Base-by-base conservation (phyloP, 805 yeast species). In the Candida xyloterini region DNA sequence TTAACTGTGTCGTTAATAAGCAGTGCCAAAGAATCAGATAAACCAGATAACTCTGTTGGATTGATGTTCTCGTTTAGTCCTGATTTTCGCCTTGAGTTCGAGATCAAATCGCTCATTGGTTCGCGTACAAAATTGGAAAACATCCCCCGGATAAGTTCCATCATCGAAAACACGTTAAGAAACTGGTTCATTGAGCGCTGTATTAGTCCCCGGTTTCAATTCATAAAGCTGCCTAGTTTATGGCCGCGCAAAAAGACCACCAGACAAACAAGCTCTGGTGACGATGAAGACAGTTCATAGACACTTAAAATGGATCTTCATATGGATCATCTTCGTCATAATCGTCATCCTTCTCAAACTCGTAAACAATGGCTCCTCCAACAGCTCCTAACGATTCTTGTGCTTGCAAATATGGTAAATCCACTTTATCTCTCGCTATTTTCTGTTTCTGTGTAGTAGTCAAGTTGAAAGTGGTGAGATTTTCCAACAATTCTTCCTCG, bases 261-360 rank as follows among this genome's bases (percentile, higher is more conserved):
- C 1, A 68, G 80, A 50, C 72, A 73, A 24, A 27, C 49, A 1
- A 34, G 26, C 14, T 30, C 40, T 0, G 33, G 22, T 15, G 47
- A 34, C n/a, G 55, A 47, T 5, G 56, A 52, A n/a, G 52, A 50
- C 4, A 34, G 27, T 15, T 8, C 33, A 29, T 29, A 38, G 35
- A 40, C n/a, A 26, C 61, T 18, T 62, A 89, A 56, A 88, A 89
- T 5, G 98, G 98, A 57, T 91, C 98, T 59, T 91, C 99, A 56
- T 81, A 91, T 0, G 98, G 97, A 62, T 91, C 99, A 53, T 93
- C 98, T 60, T 91, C 99, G 56, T 91, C 99, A 57, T 90, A 91
- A 61, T 91, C 99, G 59, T 91, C 99, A 60, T 91, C 98, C 57
- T 90, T 87, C 55, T 93, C 98, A 58, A 81, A 93, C 57, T 93